Evolutionary conservation across 768 basidiomycete species (phyloP), one percentile per base, ranked within the genome.

Genomic region (Paxillus involutus): DNA sequence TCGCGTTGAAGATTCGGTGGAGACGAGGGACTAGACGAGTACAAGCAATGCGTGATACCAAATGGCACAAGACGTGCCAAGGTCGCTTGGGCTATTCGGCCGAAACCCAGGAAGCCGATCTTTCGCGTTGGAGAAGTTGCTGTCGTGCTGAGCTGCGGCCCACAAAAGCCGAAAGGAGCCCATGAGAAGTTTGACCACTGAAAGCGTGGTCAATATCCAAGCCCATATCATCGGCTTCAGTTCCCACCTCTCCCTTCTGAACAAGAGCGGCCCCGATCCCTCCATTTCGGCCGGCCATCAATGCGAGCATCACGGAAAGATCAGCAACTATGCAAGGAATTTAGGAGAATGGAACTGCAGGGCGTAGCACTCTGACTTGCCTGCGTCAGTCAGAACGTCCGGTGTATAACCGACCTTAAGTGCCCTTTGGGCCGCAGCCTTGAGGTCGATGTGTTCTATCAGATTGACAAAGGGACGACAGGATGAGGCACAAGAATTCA

Each of bases 21-120:
- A 1, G 84, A 83, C 10, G 76, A 67, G 0, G 88, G 82, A 57
- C 80, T 84, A 8, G 79, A 76, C 5, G 79, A 68, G 72, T 94
- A 96, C 41, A 95, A 58, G 58, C 84, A 86, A 60, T 82, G 75
- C 0, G 83, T 88, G 63, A 92, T 78, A 24, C 89, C 93, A 66
- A 98, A 98, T 1, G 90, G 84, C 10, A 89, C 72, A 36, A 98
- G 80, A 3, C 96, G 85, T 2, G 79, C 70, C 40, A 96, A 80
- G 0, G 88, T 89, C 19, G 88, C 88, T 62, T 94, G 91, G 0
- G 94, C 85, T 61, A 98, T 98, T 24, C 96, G 84, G 6, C 96
- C 96, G 61, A 98, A 98, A 12, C 97, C 97, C 32, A 98, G 77
- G 74, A 98, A 97, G 1, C 93, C 94, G 2, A 86, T 83, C 1